These are phyloP conservation scores for Fusarium graminum DNA, from an alignment of 2,329 filamentous ascomycete species.

Conservation along the genomic window DNA sequence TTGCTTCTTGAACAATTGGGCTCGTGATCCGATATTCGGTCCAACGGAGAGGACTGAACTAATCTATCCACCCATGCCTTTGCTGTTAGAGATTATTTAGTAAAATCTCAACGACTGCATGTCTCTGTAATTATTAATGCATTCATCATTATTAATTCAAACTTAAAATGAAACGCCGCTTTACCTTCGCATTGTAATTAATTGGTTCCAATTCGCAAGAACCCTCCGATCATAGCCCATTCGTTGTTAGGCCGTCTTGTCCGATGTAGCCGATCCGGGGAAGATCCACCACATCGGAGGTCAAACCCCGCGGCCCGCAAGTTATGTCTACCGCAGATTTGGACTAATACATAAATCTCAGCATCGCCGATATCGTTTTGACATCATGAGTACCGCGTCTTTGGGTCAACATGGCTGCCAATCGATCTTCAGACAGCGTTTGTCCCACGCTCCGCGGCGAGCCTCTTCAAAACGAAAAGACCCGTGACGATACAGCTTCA, in stretches of 20 bases:
- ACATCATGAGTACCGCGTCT: not conserved
- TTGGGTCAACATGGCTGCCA: not conserved
- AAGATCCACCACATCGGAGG: slow-evolving; percentile 24
- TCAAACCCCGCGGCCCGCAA: slow-evolving; percentile 35
- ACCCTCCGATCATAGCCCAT: not conserved
- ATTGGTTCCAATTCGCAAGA: not conserved
- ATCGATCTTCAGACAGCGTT: slow-evolving; percentile 19
- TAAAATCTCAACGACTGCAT: not conserved
- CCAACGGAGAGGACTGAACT: not conserved
- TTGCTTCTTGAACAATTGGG: not conserved
- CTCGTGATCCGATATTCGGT: not conserved
- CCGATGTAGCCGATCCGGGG: not conserved
- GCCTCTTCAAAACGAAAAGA: slow-evolving; percentile 17
- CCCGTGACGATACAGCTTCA: slow-evolving; percentile 24
- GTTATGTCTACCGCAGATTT: not conserved
- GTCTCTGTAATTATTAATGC: not conserved
- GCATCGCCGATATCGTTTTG: not conserved
- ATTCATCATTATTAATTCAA: too few species aligned
- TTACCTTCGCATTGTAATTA: not conserved
- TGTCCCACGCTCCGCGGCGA: slow-evolving; percentile 20
- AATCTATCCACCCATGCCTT: not conserved
- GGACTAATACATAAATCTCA: slow-evolving; percentile 23
- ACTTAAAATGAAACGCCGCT: not conserved
- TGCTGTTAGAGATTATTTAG: not conserved
- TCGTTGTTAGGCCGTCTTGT: not conserved